Evolutionary conservation across 352 stramenopile species (phyloP), one percentile per base, ranked within the genome.

Genomic region (Peronospora destructor): DNA sequence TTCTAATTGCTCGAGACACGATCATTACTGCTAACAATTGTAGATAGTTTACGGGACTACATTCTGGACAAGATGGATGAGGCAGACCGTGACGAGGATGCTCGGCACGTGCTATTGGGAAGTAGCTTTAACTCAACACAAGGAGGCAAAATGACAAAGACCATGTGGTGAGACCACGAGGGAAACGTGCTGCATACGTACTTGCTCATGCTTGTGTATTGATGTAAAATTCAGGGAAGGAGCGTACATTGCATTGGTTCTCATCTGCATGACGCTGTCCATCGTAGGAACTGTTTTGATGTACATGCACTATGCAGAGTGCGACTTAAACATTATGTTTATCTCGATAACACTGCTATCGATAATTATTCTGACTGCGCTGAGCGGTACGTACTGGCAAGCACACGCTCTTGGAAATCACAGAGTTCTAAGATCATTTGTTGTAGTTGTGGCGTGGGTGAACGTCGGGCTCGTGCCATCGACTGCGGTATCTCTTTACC

Each of bases 1-100:
- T 30, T 40, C 45, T 45, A 3, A 53, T 9, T 38, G 17, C 12
- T 21, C 17, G 19, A 21, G 19, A 21, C 3, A 21, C 19, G 19
- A 21, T 21, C 19, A 21, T 34, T 34, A 0, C n/a, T n/a, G n/a
- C n/a, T n/a, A n/a, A n/a, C 7, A 43, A n/a, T 30, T 47, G 13
- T 45, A 90, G 79, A 90, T 40, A 80, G 76, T 21, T 42, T 85
- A 0, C 65, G 73, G 0, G 79, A 87, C 58, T 87, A 71, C 34
- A 64, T 90, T 25, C 37, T 90, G 12, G 54, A 74, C 26, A 83
- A 87, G 34, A 87, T 90, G 58, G 74, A 85, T 21, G 56, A 80
- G 25, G 67, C 68, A 1, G 70, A 85, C 12, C 59, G 60, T 0
- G 72, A 90, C 40, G 54, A 76, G 1, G 75, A 86, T 40, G 64